Evolutionary conservation across 2,329 filamentous ascomycete species (phyloP).

Genomic region (Blumeriella jaapii): DNA sequence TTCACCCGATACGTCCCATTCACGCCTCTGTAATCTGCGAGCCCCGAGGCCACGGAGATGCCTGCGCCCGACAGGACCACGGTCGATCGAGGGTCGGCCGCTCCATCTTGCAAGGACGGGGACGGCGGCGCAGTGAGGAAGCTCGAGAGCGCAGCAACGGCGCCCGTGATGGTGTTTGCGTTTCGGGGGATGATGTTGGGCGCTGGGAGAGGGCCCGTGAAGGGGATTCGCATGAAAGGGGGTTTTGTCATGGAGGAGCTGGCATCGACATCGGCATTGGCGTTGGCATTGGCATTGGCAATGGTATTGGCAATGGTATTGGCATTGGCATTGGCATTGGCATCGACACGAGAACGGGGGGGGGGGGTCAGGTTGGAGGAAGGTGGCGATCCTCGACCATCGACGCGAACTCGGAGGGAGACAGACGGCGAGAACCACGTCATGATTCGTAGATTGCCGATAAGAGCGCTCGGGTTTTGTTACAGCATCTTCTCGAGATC

Average conservation of each 20-base stretch:
- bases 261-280: conserved; percentile 7
- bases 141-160: conserved; percentile 61
- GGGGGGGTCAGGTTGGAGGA: too few relatives aligned
- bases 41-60: conserved; percentile 82
- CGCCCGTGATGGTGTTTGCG: conserved; percentile 59
- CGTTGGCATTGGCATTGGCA: conserved; percentile 2
- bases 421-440: too few relatives aligned
- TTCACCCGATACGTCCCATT: conserved; percentile 91
- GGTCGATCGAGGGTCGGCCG: conserved; percentile 34
- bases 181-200: conserved; percentile 63
- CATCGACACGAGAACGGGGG: too few relatives aligned
- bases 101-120: conserved; percentile 31
- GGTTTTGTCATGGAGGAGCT: conserved; percentile 47
- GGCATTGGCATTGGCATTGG: background rate
- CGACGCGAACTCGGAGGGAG: too few relatives aligned
- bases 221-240: conserved; percentile 72
- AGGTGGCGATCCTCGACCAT: too few relatives aligned
- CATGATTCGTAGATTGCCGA: too few relatives aligned
- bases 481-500: too few relatives aligned
- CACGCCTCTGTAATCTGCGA: conserved; percentile 83
- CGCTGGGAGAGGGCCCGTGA: conserved; percentile 68
- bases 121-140: conserved; percentile 60
- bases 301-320: conserved; percentile 7
- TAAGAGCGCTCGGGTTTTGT: too few relatives aligned
- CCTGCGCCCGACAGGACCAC: conserved; percentile 72